Conservation (phyloP, 2,329 filamentous ascomycete genomes). For the Mollisia scopiformis region DNA sequence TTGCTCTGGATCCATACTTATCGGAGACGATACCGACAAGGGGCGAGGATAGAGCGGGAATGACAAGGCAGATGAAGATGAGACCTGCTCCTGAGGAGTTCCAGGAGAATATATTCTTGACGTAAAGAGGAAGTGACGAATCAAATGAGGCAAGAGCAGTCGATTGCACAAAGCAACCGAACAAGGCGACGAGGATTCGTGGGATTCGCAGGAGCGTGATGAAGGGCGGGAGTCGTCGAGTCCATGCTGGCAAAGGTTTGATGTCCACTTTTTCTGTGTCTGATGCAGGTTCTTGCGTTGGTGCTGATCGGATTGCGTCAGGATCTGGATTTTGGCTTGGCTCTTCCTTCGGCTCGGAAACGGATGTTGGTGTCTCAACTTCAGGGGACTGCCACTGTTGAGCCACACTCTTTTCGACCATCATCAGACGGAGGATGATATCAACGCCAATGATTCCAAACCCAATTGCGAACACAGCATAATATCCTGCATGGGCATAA, state of each 20-base stretch:
- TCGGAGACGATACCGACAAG: constrained; percentile 53
- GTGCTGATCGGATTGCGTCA: constrained; percentile 3
- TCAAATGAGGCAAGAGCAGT: constrained; percentile 56
- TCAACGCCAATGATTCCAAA: constrained; percentile 59
- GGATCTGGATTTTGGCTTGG: not conserved
- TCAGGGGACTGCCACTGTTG: constrained; percentile 44
- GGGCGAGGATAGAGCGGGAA: constrained; percentile 63
- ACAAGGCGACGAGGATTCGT: constrained; percentile 43
- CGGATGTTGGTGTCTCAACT: not conserved
- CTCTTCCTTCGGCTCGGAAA: constrained; percentile 3
- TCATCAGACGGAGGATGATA: constrained; percentile 53
- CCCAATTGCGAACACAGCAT: constrained; percentile 60
- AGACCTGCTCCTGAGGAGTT: constrained; percentile 57
- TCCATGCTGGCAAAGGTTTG: not conserved
- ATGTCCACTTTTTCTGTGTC: constrained; percentile 1
- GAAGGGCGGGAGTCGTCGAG: constrained; percentile 33
- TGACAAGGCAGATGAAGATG: constrained; percentile 60
- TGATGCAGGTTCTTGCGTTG: not conserved
- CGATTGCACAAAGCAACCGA: constrained; percentile 48
- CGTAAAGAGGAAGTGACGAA: constrained; percentile 56
- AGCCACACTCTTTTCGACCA: constrained; percentile 60
- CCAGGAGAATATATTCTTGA: constrained; percentile 56
- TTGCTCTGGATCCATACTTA: constrained; percentile 61
- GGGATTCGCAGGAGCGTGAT: constrained; percentile 43
- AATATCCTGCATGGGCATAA: constrained; percentile 63